These are phyloP conservation scores for Papiliotrema laurentii DNA, from an alignment of 1,284 basidiomycete genomes.

Conservation along the genomic window DNA sequence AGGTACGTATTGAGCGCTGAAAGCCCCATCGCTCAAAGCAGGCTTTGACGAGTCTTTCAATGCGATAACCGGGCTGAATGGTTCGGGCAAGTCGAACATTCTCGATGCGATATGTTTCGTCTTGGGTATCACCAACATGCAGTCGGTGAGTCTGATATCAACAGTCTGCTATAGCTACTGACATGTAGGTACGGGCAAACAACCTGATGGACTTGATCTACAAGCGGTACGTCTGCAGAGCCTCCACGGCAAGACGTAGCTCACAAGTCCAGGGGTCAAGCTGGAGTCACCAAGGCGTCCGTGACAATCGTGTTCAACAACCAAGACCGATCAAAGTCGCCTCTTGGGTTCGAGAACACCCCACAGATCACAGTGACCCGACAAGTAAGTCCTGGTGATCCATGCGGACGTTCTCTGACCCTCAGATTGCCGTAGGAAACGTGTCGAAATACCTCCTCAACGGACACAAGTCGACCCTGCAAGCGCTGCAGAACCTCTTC, in stretches of 20 bases:
- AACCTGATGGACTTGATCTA: constrained; percentile 93
- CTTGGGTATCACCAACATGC: constrained; percentile 91
- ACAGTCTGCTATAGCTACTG: constrained; percentile 5
- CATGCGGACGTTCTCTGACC: background rate
- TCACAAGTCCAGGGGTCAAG: constrained; percentile 72
- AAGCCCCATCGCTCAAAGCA: constrained; percentile 6
- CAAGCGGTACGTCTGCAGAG: constrained; percentile 33
- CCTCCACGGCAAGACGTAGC: background rate
- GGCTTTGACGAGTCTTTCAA: constrained; percentile 97
- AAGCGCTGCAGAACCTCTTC: constrained; percentile 85
- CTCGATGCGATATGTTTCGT: constrained; percentile 97
- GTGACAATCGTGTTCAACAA: constrained; percentile 99
- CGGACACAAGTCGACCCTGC: constrained; percentile 89
- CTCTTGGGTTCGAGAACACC: constrained; percentile 74
- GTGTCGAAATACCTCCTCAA: constrained; percentile 96
- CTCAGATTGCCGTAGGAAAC: constrained; percentile 84
- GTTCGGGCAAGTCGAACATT: constrained; percentile 89
- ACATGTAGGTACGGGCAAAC: constrained; percentile 76
- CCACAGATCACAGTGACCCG: constrained; percentile 94
- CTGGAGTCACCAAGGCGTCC: constrained; percentile 93
- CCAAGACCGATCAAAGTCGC: constrained; percentile 82
- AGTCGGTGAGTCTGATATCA: constrained; percentile 55
- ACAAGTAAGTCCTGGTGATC: constrained; percentile 58
- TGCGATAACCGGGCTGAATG: constrained; percentile 94
- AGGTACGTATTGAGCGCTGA: constrained; percentile 21